Conservation (phyloP, 441 rosid genomes). For the Sinapis alba region DNA sequence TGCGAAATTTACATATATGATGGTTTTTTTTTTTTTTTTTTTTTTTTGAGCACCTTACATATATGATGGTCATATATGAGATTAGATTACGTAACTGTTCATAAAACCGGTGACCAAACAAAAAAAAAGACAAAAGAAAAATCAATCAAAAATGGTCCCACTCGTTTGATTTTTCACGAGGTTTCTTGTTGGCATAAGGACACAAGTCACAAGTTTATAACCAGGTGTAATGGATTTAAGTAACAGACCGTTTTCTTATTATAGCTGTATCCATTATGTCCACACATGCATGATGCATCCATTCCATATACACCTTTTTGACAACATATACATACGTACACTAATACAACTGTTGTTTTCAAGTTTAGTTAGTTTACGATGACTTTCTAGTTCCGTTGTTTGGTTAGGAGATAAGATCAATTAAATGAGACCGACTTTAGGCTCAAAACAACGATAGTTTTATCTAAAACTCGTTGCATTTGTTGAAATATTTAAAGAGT, state of each 20-base stretch:
- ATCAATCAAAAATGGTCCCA: constrained; percentile 22
- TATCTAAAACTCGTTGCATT: background rate
- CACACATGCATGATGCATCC: constrained; percentile 7
- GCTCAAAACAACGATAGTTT: constrained; percentile 2
- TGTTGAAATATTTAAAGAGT: background rate
- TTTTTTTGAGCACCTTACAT: too few species aligned
- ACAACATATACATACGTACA: background rate
- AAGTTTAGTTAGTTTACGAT: constrained; percentile 17
- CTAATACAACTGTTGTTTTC: constrained; percentile 8
- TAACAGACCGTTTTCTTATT: constrained; percentile 15
- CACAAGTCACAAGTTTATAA: constrained; percentile 30
- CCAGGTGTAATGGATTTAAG: constrained; percentile 22
- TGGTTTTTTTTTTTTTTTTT: too few species aligned
- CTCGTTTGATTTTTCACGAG: constrained; percentile 30
- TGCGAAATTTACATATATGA: constrained; percentile 26
- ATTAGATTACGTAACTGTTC: background rate
- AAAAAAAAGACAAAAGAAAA: background rate
- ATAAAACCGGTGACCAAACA: background rate
- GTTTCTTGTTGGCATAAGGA: constrained; percentile 21
- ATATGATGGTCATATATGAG: background rate
- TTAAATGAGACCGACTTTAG: constrained; percentile 26
- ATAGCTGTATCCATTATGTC: constrained; percentile 23
- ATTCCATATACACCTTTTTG: background rate
- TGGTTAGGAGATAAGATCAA: constrained; percentile 20
- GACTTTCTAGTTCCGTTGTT: constrained; percentile 32